A percentile compares a stretch with the other conserved stretches of the same genome.
Evolutionary conservation across 306 rosid species (phyloP).

Genomic region (Glycine latifolia): DNA sequence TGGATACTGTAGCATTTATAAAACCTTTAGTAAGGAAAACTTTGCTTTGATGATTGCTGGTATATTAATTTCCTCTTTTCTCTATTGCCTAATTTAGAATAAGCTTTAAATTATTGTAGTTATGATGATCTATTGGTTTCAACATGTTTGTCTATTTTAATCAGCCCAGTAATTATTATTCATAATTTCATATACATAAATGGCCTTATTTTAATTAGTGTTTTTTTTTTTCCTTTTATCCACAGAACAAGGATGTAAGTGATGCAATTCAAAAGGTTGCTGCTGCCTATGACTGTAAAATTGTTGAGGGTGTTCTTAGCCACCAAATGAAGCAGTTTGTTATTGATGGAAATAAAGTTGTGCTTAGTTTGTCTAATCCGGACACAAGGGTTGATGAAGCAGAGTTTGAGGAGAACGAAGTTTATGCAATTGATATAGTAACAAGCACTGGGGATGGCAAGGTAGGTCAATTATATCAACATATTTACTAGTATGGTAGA

Average conservation of each 20-base stretch:
- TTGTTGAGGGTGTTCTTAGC: constrained; percentile 99
- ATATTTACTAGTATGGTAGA: not conserved
- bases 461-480: constrained; percentile 52
- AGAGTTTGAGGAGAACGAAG: constrained; percentile 96
- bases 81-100: too few species aligned
- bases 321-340: constrained; percentile 99
- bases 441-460: constrained; percentile 95
- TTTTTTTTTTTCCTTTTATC: not conserved
- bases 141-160: too few species aligned
- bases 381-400: constrained; percentile 95
- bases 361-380: constrained; percentile 77
- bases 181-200: too few species aligned
- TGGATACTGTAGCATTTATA: too few species aligned
- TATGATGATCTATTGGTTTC: too few species aligned
- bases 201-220: too few species aligned
- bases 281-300: constrained; percentile 89
- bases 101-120: too few species aligned
- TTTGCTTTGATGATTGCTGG: too few species aligned
- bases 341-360: constrained; percentile 96
- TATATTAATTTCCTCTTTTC: too few species aligned
- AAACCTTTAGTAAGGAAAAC: too few species aligned
- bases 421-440: constrained; percentile 91
- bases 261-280: constrained; percentile 99
- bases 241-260: constrained; percentile 91
- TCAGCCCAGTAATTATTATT: too few species aligned